Evolutionary conservation across 352 stramenopile genomes (phyloP), one percentile per base, ranked within the genome.

Genomic region (Nannochloropsis limnetica): DNA sequence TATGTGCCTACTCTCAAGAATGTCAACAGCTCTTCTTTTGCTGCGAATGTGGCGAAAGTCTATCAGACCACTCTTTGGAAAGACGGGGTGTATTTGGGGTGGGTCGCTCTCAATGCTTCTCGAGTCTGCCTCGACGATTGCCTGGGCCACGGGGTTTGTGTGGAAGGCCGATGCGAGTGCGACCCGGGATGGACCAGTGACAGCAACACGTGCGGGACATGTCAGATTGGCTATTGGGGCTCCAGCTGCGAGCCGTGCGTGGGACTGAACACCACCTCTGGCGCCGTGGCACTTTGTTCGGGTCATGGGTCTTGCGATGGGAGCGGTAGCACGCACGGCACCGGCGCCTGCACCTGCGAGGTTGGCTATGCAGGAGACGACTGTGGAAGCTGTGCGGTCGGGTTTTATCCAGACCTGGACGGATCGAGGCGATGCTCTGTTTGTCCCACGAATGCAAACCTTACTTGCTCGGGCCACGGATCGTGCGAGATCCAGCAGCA

Each of bases 51-150:
- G 61, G 61, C 61, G 61, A 25, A 29, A 11, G 61, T 74, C 61
- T 74, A 74, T 74, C 61, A 74, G 20, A 74, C 61, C 15, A 74
- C n/a, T 29, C 61, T 74, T 25, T 74, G 61, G 61, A 74, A 74
- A 22, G 22, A 15, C 61, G 61, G 61, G 3, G 61, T 74, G 1
- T 31, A 74, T 8, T 11, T 74, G 61, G 61, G 61, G 5, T 74
- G 61, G 61, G 11, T 74, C 61, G 61, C 61, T 25, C 61, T 31
- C n/a, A 74, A 74, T 29, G 61, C 61, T 20, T 31, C 61, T 25
- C 61, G 61, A 25, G 25, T 74, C n/a, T 74, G 61, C 61, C 25
- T 29, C 11, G 61, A 74, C 61, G 25, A 29, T 29, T 74, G 61
- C 25, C 15, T 74, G 61, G 61, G 61, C 11, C 61, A 74, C 61